Evolutionary conservation across 768 basidiomycete species (phyloP), one percentile per base, ranked within the genome.

Genomic region (Pleurotus eryngii): DNA sequence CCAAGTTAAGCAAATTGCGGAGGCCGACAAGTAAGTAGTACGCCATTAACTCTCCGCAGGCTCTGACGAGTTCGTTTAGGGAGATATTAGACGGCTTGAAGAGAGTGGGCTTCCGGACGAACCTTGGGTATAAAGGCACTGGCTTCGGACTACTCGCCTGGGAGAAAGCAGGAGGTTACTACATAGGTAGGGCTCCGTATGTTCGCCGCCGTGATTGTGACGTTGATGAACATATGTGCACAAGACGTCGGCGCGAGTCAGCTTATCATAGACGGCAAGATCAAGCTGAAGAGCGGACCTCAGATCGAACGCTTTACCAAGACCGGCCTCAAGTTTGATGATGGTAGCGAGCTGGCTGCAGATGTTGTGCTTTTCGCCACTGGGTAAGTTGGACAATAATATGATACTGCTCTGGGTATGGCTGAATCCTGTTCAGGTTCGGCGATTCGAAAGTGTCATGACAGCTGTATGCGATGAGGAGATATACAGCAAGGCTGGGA

Each of bases 201-300:
- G 47, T 42, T 30, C 14, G 6, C 27, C 27, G 39, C 30, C 12
- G 17, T 20, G 45, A 20, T 20, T 3, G 17, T 20, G 45, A 20
- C 2, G 2, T 20, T 20, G 20, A 20, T 20, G 20, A 20, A 20
- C 20, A 20, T 20, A 20, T 20, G 20, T 20, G 20, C 20, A 22
- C 15, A 8, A 84, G 83, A 85, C 61, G 79, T 80, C 49, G 86
- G 86, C 57, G 82, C 78, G 3, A 79, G 79, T 57, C 78, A 84
- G 65, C 72, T 82, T 59, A 82, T 89, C 60, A 76, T 81, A 26
- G 83, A 86, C 59, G 83, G 85, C 18, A 84, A 86, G 67, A 86
- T 89, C 72, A 87, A 87, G 67, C 71, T 89, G 61, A 89, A 89
- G 72, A 84, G 78, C 67, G 84, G 83, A 58, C 72, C 74, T 53